These are phyloP conservation scores for Boechera retrofracta DNA, from an alignment of 345 rosid species.

Conservation along the genomic window DNA sequence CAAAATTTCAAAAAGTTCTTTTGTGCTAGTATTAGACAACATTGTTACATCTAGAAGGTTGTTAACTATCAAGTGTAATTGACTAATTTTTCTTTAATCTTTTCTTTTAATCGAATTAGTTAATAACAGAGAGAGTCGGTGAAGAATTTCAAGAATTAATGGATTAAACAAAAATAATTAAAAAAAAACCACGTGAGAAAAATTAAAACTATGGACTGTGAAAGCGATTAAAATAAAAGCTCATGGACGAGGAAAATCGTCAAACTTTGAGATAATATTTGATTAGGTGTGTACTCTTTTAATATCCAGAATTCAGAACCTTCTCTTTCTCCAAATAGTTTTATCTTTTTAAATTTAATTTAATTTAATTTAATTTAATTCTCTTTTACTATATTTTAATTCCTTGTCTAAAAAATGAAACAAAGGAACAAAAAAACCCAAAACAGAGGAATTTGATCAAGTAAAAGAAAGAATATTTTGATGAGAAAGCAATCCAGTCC, in stretches of 20 bases:
- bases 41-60: neutral
- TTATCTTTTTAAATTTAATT: neutral
- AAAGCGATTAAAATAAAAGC: neutral
- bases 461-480: slow-evolving; percentile 40
- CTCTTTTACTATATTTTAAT: neutral
- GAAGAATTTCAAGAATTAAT: neutral
- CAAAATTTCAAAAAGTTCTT: neutral
- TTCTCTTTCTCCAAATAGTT: slow-evolving; percentile 20
- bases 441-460: slow-evolving; percentile 39
- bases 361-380: neutral
- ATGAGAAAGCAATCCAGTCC: slow-evolving; percentile 33
- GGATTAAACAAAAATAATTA: neutral
- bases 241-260: slow-evolving; percentile 43
- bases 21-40: neutral
- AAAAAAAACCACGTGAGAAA: slow-evolving; percentile 26
- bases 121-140: no score
- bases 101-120: no score
- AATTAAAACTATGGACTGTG: neutral
- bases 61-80: no score
- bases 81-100: no score
- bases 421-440: slow-evolving; percentile 5
- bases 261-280: slow-evolving; percentile 37
- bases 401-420: slow-evolving; percentile 6
- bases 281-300: slow-evolving; percentile 27
- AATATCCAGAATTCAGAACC: slow-evolving; percentile 19